Base-by-base conservation (phyloP, 345 rosid species). In the Citrus medica region DNA sequence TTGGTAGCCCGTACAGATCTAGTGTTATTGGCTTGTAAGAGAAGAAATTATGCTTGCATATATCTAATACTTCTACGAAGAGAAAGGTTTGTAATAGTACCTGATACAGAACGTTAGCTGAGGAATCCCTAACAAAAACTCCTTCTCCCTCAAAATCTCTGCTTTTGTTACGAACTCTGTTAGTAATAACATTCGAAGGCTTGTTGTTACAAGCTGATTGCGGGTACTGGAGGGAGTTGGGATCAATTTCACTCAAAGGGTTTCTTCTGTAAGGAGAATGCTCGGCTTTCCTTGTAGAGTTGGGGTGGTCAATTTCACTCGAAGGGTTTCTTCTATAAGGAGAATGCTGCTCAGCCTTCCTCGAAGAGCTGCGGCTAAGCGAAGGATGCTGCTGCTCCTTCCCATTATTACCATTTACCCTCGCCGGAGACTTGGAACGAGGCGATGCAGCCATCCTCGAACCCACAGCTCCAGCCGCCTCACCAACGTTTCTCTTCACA, bases 301-400 rank as follows among this genome's bases (percentile, higher is more conserved):
- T 91, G 30, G 90, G 78, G 62, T 93, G 78, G 59, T 93, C 94
- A 22, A 89, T 87, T 78, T 95, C 97, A 22, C 88, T 76, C 72
- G 89, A 76, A 1, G 94, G 98, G 64, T 90, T 93, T 80, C 97
- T 90, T 73, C 93, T 84, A 13, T 81, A 85, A 13, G 98, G 98
- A 0, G 98, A 92, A 28, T 85, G 91, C 24, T 95, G 92, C 24
- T 95, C 98, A 0, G 92, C 93, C 85, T 95, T 95, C 83, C 95
- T 85, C 1, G 97, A 90, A 56, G 88, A 79, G 79, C 71, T 90
- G 32, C 94, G 89, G 76, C 95, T 95, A 30, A 91, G 93, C 9
- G 91, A 79, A 56, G 95, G 94, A 69, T 81, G 87, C 76, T 77
- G 84, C 84, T 82, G 90, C 48, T 37, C 60, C 71, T 71, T 79